Percentiles rank a stretch among this genome's conserved stretches.
phyloP scores from a whole-genome alignment of 345 rosid species.

The Heritiera fomes region DNA sequence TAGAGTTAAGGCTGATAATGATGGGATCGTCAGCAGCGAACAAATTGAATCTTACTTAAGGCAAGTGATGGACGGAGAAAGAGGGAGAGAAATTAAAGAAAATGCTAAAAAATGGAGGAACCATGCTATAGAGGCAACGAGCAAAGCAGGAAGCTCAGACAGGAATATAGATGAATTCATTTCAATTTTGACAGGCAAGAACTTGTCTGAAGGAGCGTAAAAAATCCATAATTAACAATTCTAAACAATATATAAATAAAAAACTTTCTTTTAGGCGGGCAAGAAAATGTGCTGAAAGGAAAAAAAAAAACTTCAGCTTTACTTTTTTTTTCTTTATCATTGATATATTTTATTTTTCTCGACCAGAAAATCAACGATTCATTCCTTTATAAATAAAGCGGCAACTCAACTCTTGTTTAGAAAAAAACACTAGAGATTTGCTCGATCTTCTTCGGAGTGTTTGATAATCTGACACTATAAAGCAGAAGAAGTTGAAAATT shows the following conservation, averaged over 20 bases:
- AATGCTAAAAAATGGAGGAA: too few species aligned
- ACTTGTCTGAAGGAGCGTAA: too few species aligned
- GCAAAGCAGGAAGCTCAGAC: too few species aligned
- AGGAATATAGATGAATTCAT: too few species aligned
- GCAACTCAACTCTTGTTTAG: slow-evolving; percentile 32
- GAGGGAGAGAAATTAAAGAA: slow-evolving; percentile 17
- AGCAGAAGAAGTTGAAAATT: slow-evolving; percentile 25
- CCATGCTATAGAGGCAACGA: too few species aligned
- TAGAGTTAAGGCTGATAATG: slow-evolving; percentile 32
- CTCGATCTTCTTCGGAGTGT: too few species aligned
- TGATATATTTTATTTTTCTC: not conserved
- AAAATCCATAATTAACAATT: too few species aligned
- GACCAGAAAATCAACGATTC: not conserved
- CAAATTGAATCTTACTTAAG: slow-evolving; percentile 30
- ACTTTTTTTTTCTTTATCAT: not conserved
- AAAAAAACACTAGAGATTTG: too few species aligned
- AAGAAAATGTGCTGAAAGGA: too few species aligned
- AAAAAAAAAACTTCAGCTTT: not conserved
- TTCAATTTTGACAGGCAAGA: too few species aligned
- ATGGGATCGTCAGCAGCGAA: slow-evolving; percentile 18
- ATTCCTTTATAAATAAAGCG: slow-evolving; percentile 4
- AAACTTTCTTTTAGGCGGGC: too few species aligned
- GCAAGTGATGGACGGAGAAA: slow-evolving; percentile 37
- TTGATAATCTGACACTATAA: not conserved
- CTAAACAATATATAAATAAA: too few species aligned